phyloP scores from a whole-genome alignment of 2,329 filamentous ascomycete genomes.

The Verticillium nonalfalfae region DNA sequence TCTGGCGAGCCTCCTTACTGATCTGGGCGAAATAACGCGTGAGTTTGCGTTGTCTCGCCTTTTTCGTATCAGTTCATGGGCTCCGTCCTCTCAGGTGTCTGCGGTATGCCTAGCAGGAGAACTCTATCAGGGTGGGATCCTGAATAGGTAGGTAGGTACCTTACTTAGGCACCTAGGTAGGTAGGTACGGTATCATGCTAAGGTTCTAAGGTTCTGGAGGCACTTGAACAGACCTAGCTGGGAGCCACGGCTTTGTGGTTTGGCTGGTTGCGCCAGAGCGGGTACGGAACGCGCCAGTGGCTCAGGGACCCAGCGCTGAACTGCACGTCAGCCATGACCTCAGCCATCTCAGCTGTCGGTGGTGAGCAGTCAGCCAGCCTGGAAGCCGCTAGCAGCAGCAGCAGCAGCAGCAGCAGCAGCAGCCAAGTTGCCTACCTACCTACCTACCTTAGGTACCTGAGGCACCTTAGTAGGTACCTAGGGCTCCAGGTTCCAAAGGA shows the following conservation, averaged over 20 bases:
- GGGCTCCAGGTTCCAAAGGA: not conserved
- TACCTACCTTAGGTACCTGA: too few species aligned
- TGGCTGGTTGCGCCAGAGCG: not conserved
- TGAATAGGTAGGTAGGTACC: too few species aligned
- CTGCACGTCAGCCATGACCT: not conserved
- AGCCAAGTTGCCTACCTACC: too few species aligned
- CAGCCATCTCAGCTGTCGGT: not conserved
- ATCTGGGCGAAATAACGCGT: not conserved
- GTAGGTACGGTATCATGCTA: too few species aligned
- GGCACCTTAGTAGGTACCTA: not conserved
- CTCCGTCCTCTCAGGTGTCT: too few species aligned
- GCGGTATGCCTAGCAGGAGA: too few species aligned
- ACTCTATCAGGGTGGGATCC: too few species aligned
- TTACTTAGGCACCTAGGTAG: too few species aligned
- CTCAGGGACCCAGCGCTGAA: not conserved
- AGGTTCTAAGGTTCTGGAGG: too few species aligned
- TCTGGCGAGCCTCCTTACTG: not conserved
- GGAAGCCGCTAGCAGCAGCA: not conserved
- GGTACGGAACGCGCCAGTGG: not conserved
- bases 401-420: too few species aligned
- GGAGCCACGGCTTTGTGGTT: too few species aligned
- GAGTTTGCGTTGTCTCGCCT: not conserved
- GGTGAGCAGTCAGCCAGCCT: not conserved
- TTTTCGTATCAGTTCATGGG: not conserved
- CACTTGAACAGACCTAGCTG: too few species aligned